Evolutionary conservation across 75 land plant genomes (phyloP).

Genomic region (Adiantum capillusveneris): DNA sequence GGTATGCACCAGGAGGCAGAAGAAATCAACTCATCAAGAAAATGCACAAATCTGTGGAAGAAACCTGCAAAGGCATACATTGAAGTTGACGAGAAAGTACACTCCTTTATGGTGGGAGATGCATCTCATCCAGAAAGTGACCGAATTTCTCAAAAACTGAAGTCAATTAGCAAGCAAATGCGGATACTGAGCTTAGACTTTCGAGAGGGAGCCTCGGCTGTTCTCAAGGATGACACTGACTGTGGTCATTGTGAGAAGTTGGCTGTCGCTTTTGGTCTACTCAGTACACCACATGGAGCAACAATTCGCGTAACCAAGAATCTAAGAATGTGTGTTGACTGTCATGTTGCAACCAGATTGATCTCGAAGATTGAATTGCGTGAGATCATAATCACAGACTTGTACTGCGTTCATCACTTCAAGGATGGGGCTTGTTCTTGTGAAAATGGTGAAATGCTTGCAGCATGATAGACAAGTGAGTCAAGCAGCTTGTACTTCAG

Average conservation of each 20-base stretch:
- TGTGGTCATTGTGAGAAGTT: conserved; percentile 62
- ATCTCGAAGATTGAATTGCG: conserved; percentile 36
- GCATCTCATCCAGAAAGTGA: conserved; percentile 25
- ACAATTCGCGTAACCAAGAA: conserved; percentile 71
- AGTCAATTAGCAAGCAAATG: conserved; percentile 29
- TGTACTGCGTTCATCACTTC: conserved; percentile 60
- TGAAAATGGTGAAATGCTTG: not conserved
- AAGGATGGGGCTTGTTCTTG: conserved; percentile 57
- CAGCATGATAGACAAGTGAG: too few species aligned
- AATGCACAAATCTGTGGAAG: conserved; percentile 21
- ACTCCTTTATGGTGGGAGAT: conserved; percentile 54
- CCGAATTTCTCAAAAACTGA: conserved; percentile 40
- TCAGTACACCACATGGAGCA: conserved; percentile 40
- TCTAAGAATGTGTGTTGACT: conserved; percentile 54
- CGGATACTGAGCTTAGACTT: conserved; percentile 41
- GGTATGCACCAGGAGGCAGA: conserved; percentile 42
- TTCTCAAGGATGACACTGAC: conserved; percentile 31
- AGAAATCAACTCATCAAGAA: conserved; percentile 28
- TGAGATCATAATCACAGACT: conserved; percentile 47
- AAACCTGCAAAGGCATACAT: conserved; percentile 22
- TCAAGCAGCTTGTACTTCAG: too few species aligned
- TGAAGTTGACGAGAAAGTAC: conserved; percentile 38
- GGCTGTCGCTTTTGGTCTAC: conserved; percentile 49
- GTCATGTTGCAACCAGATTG: conserved; percentile 50
- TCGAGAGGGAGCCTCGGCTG: conserved; percentile 9